Evolutionary conservation across 2,329 filamentous ascomycete genomes (phyloP).

Genomic region (Fonsecaea pedrosoi): DNA sequence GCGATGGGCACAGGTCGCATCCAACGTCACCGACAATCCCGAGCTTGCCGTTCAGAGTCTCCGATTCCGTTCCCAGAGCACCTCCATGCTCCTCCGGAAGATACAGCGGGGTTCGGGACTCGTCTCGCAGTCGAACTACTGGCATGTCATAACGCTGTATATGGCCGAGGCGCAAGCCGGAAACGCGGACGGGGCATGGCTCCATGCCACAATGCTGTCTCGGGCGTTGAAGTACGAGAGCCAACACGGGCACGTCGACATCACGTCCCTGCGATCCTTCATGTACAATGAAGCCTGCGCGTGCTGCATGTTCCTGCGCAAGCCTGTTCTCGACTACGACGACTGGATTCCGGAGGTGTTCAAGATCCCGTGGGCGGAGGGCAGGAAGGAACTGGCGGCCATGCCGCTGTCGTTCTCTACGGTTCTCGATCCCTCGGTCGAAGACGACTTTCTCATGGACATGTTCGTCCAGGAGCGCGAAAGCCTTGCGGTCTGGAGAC

Average conservation of each 20-base stretch:
- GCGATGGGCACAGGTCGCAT: conserved; percentile 16
- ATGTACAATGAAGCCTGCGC: conserved; percentile 23
- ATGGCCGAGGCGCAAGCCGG: conserved; percentile 22
- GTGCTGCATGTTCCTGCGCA: conserved; percentile 15
- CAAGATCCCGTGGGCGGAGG: conserved; percentile 7
- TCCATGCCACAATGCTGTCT: conserved; percentile 14
- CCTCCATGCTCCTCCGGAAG: conserved; percentile 11
- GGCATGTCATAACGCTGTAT: conserved; percentile 15
- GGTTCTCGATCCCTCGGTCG: conserved; percentile 4
- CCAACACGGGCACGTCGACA: conserved; percentile 12
- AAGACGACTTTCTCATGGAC: conserved; percentile 3
- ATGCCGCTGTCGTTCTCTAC: conserved; percentile 14
- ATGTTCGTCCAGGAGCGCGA: conserved; percentile 18
- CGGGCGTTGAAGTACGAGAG: conserved; percentile 14
- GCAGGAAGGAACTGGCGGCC: neutral
- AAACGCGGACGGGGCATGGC: conserved; percentile 11
- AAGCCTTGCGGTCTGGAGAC: conserved; percentile 14
- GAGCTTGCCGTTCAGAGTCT: conserved; percentile 10
- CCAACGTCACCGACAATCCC: conserved; percentile 7
- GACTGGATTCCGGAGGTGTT: conserved; percentile 8
- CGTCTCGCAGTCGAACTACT: conserved; percentile 7
- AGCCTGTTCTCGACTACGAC: conserved; percentile 18
- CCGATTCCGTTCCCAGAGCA: conserved; percentile 11
- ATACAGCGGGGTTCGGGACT: conserved; percentile 7
- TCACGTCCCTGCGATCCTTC: conserved; percentile 17